A percentile compares a stretch with the other conserved stretches of the same genome.
phyloP scores from a whole-genome alignment of 2,329 filamentous ascomycete species.

The Orbilia quercus region DNA sequence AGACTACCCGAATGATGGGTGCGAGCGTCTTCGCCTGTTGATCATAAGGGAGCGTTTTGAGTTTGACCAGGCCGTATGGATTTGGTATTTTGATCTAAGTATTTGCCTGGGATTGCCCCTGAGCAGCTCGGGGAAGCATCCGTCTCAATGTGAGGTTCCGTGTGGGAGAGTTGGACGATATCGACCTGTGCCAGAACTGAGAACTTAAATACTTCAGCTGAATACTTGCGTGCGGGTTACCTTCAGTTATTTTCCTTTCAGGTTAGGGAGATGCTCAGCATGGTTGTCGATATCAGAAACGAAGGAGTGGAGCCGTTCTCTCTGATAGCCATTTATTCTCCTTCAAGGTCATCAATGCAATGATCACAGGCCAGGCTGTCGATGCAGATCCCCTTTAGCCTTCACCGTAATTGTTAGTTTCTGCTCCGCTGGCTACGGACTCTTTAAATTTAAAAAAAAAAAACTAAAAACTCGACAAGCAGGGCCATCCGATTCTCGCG shows the following conservation, averaged over 20 bases:
- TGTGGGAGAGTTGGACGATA: no score
- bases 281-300: conserved; percentile 6
- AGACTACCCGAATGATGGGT: neutral
- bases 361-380: conserved; percentile 43
- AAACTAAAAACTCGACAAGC: no score
- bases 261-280: no score
- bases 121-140: no score
- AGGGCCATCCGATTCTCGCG: conserved; percentile 2
- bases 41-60: conserved; percentile 21
- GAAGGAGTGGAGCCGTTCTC: conserved; percentile 13
- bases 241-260: no score
- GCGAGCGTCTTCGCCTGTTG: conserved; percentile 15
- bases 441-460: conserved; percentile 22
- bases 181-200: no score
- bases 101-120: neutral
- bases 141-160: no score
- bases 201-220: no score
- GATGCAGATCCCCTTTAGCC: conserved; percentile 31
- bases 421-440: conserved; percentile 9
- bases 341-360: neutral
- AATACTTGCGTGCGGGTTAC: no score
- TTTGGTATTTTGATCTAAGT: conserved; percentile 1
- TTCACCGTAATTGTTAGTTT: conserved; percentile 8
- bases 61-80: conserved; percentile 5
- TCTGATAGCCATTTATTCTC: neutral